Conservation (phyloP, 768 basidiomycete genomes). For the Lactarius indigo region DNA sequence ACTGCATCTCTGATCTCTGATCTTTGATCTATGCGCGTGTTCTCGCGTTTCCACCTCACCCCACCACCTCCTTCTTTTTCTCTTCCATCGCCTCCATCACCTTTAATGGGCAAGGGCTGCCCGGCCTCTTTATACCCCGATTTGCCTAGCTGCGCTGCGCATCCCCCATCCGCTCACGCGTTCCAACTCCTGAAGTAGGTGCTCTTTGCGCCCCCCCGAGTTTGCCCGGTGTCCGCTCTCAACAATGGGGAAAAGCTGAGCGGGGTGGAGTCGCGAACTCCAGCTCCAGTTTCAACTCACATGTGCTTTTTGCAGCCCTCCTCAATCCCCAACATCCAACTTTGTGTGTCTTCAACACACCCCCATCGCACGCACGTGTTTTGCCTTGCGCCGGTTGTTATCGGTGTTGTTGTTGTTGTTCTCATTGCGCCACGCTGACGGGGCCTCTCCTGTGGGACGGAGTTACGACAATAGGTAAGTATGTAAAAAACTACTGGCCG, state of each 20-base stretch:
- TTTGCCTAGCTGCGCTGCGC: background rate
- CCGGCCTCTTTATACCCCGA: background rate
- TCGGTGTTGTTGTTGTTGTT: background rate
- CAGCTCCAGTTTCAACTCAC: no score
- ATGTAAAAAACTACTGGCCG: background rate
- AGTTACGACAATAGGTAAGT: background rate
- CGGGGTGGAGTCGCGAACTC: background rate
- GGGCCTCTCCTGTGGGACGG: background rate
- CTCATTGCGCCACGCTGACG: background rate
- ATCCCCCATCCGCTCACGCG: no score
- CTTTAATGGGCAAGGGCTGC: background rate
- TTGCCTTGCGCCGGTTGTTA: background rate
- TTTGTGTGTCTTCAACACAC: background rate
- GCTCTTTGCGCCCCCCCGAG: background rate
- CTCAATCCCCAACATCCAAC: background rate
- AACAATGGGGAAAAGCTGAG: no score
- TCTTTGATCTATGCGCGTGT: background rate
- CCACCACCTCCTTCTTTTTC: no score
- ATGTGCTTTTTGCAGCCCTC: background rate
- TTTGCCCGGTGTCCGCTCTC: background rate
- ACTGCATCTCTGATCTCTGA: background rate
- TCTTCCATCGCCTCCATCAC: background rate
- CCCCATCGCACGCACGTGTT: background rate
- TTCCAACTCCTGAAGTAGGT: background rate
- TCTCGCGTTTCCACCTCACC: background rate